phyloP scores from a whole-genome alignment of 2,329 filamentous ascomycete species.

The Nemania sp. region DNA sequence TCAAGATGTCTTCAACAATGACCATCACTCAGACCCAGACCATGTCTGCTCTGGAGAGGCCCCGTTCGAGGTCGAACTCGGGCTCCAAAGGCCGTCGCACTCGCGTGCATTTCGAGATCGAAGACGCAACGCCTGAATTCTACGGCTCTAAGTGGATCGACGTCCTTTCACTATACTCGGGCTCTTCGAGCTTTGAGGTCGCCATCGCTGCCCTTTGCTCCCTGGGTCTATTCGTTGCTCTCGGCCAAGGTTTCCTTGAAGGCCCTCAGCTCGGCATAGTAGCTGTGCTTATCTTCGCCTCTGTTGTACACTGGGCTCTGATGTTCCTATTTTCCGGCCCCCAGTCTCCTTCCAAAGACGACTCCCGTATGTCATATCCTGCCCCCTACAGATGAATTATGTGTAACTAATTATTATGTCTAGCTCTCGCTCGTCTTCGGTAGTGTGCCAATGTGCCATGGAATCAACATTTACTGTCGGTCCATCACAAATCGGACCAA shows the following conservation, averaged over 20 bases:
- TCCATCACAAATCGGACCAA: not conserved
- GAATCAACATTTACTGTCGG: not conserved
- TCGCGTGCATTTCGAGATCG: constrained; percentile 29
- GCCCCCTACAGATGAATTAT: not conserved
- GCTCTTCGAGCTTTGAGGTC: constrained; percentile 27
- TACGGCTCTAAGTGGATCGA: constrained; percentile 27
- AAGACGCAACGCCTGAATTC: constrained; percentile 24
- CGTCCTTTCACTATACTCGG: constrained; percentile 27
- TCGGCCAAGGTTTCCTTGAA: constrained; percentile 24
- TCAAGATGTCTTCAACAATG: constrained; percentile 25
- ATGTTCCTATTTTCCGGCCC: constrained; percentile 26
- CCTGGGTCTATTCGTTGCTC: constrained; percentile 22
- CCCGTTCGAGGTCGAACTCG: constrained; percentile 26
- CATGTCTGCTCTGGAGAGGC: constrained; percentile 18
- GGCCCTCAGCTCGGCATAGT: constrained; percentile 23
- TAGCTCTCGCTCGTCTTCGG: constrained; percentile 20
- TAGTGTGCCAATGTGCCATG: too few relatives aligned
- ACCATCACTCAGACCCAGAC: constrained; percentile 25
- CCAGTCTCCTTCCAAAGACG: constrained; percentile 8
- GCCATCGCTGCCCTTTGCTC: constrained; percentile 28
- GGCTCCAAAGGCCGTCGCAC: constrained; percentile 25
- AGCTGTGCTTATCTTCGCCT: constrained; percentile 22
- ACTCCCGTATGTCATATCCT: constrained; percentile 27
- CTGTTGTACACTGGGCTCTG: constrained; percentile 24
- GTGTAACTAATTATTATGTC: not conserved